A percentile compares a stretch with the other conserved stretches of the same genome.
Conservation (phyloP, 352 stramenopile species). For the Blastocystis sp. region DNA sequence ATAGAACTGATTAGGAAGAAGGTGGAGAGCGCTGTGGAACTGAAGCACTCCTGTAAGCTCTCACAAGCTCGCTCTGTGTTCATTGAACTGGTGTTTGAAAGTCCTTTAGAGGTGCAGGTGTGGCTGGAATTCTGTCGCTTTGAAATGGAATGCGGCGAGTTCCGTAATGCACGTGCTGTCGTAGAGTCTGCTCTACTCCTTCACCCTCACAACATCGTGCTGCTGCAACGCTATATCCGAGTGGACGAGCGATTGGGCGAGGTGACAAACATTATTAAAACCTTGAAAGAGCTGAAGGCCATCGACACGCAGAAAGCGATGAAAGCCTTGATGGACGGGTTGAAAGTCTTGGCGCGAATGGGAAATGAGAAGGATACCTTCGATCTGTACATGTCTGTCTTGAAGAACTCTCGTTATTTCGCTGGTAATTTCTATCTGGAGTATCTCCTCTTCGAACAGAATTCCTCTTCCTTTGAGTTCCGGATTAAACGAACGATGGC, state of each 20-base stretch:
- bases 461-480: conserved; percentile 68
- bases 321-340: conserved; percentile 77
- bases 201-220: conserved; percentile 72
- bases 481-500: conserved; percentile 72
- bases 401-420: conserved; percentile 68
- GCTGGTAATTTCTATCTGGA: conserved; percentile 75
- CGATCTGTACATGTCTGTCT: background rate
- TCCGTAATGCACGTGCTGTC: conserved; percentile 70
- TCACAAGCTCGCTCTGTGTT: background rate
- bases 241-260: conserved; percentile 73
- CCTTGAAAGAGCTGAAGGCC: conserved; percentile 72
- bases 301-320: conserved; percentile 75
- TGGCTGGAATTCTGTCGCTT: conserved; percentile 81
- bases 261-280: conserved; percentile 67
- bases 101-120: conserved; percentile 67
- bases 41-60: background rate
- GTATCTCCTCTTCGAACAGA: conserved; percentile 71
- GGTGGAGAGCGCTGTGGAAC: background rate
- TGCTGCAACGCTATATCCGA: conserved; percentile 72
- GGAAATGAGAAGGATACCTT: conserved; percentile 74
- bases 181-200: conserved; percentile 71
- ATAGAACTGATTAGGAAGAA: background rate
- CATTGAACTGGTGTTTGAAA: background rate
- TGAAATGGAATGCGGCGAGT: conserved; percentile 77
- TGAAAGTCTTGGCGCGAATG: conserved; percentile 72